Evolutionary conservation across 805 yeast species (phyloP).

Genomic region (Priceomyces fermenticarens): DNA sequence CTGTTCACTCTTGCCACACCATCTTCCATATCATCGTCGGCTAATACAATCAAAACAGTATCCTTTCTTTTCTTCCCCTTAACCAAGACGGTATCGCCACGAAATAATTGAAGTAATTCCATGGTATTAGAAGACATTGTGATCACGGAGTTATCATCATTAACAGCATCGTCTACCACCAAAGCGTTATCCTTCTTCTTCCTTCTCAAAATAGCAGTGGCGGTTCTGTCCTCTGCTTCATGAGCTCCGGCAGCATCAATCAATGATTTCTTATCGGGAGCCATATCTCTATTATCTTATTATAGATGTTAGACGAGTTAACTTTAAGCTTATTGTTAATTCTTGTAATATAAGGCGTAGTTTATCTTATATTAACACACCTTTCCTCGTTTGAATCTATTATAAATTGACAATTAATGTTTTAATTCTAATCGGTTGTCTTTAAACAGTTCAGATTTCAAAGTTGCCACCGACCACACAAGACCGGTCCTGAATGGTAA

Average conservation of each 20-base stretch:
- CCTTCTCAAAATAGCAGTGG: constrained; percentile 95
- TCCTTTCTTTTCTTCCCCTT: constrained; percentile 98
- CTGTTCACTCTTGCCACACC: constrained; percentile 94
- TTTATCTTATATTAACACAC: too few relatives aligned
- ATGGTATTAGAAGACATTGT: constrained; percentile 93
- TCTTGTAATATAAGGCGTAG: too few relatives aligned
- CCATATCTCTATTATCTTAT: constrained; percentile 4
- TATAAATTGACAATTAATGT: too few relatives aligned
- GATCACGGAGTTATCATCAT: constrained; percentile 95
- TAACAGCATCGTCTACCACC: constrained; percentile 93
- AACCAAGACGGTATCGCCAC: constrained; percentile 96
- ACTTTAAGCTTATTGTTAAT: not conserved
- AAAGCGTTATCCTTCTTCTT: constrained; percentile 97
- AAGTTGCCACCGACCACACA: constrained; percentile 4
- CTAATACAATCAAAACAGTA: constrained; percentile 91
- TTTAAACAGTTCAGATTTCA: not conserved
- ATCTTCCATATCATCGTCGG: constrained; percentile 95
- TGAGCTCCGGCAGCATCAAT: constrained; percentile 65
- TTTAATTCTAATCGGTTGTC: too few relatives aligned
- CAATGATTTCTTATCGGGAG: constrained; percentile 34
- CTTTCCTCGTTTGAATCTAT: too few relatives aligned
- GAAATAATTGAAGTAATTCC: constrained; percentile 90
- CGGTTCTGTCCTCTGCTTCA: constrained; percentile 65
- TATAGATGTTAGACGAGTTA: not conserved
- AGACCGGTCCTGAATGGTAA: not conserved